Evolutionary conservation across 2,329 filamentous ascomycete species (phyloP).

Genomic region (Scopulariopsis brevicaulis): DNA sequence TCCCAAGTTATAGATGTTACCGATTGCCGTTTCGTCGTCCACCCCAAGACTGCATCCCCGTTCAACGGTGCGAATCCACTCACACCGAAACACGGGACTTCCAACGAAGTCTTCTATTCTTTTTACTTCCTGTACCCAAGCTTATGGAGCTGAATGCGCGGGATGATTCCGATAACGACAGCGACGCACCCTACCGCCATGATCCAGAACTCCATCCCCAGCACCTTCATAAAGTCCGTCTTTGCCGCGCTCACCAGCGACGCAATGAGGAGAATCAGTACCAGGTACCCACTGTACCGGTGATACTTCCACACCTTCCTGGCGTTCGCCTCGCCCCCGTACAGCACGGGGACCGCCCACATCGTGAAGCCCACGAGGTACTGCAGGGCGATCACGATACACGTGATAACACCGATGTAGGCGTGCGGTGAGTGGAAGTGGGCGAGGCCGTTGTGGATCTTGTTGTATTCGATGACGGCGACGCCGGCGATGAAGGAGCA

Average conservation of each 20-base stretch:
- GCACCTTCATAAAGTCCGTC: constrained; percentile 62
- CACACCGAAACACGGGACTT: no score
- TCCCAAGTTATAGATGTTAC: no score
- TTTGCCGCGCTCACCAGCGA: constrained; percentile 66
- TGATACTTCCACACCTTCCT: constrained; percentile 89
- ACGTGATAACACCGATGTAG: constrained; percentile 69
- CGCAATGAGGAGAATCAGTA: constrained; percentile 58
- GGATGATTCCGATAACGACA: constrained; percentile 59
- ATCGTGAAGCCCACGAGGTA: constrained; percentile 72
- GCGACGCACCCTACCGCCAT: constrained; percentile 55
- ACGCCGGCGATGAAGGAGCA: constrained; percentile 53
- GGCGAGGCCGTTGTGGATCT: constrained; percentile 50
- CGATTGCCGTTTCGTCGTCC: no score
- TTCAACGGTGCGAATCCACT: no score
- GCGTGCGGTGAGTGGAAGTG: constrained; percentile 78
- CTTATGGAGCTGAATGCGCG: constrained; percentile 75
- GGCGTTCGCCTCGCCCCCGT: constrained; percentile 68
- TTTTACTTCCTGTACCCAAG: constrained; percentile 36
- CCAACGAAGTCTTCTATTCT: background rate
- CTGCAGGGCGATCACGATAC: constrained; percentile 60
- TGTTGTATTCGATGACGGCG: constrained; percentile 73
- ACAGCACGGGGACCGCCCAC: constrained; percentile 63
- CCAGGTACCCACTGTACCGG: constrained; percentile 61
- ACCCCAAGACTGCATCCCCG: no score
- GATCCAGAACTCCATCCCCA: constrained; percentile 68